phyloP scores from a whole-genome alignment of 805 yeast species.

The Ogataea parapolymorpha region DNA sequence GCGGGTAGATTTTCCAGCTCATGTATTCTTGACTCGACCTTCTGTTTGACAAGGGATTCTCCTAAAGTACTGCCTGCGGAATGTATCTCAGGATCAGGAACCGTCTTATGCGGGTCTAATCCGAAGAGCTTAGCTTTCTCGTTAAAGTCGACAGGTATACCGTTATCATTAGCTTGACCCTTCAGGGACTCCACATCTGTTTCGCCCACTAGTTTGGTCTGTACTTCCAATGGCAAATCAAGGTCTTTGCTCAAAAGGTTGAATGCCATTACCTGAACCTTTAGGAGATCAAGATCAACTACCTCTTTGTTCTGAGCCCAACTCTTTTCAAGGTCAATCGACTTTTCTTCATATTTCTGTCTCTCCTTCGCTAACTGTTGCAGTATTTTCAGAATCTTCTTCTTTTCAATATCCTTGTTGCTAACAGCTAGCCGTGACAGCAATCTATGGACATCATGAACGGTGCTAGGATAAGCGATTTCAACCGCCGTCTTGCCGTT shows the following conservation, averaged over 20 bases:
- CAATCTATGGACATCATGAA: slow-evolving; percentile 26
- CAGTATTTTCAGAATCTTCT: slow-evolving; percentile 42
- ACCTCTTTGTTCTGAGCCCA: slow-evolving; percentile 27
- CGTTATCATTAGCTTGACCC: background rate
- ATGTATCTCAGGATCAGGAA: slow-evolving; percentile 34
- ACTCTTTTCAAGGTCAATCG: slow-evolving; percentile 28
- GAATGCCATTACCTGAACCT: slow-evolving; percentile 59
- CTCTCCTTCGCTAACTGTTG: slow-evolving; percentile 40
- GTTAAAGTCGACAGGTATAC: slow-evolving; percentile 28
- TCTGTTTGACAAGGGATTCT: slow-evolving; percentile 52
- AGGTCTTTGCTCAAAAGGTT: slow-evolving; percentile 63
- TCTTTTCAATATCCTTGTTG: slow-evolving; percentile 34
- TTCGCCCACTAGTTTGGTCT: slow-evolving; percentile 33
- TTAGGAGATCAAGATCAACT: slow-evolving; percentile 46
- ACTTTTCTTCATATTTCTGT: slow-evolving; percentile 31
- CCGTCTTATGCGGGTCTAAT: slow-evolving; percentile 28
- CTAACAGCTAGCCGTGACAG: slow-evolving; percentile 26
- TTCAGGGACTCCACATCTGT: background rate
- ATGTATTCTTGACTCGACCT: slow-evolving; percentile 53
- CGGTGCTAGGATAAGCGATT: slow-evolving; percentile 22
- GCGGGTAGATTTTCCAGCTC: slow-evolving; percentile 68
- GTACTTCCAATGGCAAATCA: slow-evolving; percentile 56
- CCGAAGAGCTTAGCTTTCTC: slow-evolving; percentile 42
- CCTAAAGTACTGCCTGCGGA: slow-evolving; percentile 48
- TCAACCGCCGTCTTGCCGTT: slow-evolving; percentile 4